A percentile compares a stretch with the other conserved stretches of the same genome.
These are phyloP conservation scores for Silene latifolia DNA, from an alignment of 148 eudicot species.

Conservation along the genomic window DNA sequence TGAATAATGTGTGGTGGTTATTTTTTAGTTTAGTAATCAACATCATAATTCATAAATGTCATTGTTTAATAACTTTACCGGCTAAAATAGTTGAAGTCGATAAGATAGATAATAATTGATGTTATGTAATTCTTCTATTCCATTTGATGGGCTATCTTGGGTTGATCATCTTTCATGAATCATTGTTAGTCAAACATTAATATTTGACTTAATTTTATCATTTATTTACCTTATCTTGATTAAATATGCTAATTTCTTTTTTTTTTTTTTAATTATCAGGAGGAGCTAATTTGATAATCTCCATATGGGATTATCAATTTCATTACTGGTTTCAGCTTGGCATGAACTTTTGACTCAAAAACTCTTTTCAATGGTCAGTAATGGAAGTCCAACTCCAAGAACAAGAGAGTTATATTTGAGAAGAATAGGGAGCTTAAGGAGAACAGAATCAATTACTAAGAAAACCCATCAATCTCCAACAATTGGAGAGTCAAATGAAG, in stretches of 20 bases:
- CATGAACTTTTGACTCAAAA: slow-evolving; percentile 44
- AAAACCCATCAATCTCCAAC: slow-evolving; percentile 20
- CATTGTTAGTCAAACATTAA: not conserved
- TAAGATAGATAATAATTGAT: not conserved
- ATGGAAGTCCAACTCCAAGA: slow-evolving; percentile 19
- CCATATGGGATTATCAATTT: slow-evolving; percentile 47
- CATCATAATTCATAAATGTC: too few species aligned
- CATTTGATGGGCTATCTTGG: too few species aligned
- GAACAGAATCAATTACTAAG: slow-evolving; percentile 28
- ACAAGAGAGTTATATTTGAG: slow-evolving; percentile 37
- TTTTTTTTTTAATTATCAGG: not conserved
- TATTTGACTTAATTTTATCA: not conserved
- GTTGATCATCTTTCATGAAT: not conserved
- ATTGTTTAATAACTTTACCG: too few species aligned
- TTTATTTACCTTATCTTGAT: not conserved
- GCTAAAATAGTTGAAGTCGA: too few species aligned
- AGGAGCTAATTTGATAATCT: not conserved
- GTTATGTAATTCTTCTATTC: not conserved
- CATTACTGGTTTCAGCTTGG: slow-evolving; percentile 51
- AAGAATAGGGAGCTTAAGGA: slow-evolving; percentile 36
- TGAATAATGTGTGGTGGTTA: too few species aligned
- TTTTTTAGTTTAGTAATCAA: too few species aligned
- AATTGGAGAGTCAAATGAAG: not conserved
- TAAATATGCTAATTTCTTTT: not conserved
- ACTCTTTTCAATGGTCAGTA: slow-evolving; percentile 22